These are phyloP conservation scores for Mrakia blollopis DNA, from an alignment of 768 basidiomycete genomes.

Conservation along the genomic window DNA sequence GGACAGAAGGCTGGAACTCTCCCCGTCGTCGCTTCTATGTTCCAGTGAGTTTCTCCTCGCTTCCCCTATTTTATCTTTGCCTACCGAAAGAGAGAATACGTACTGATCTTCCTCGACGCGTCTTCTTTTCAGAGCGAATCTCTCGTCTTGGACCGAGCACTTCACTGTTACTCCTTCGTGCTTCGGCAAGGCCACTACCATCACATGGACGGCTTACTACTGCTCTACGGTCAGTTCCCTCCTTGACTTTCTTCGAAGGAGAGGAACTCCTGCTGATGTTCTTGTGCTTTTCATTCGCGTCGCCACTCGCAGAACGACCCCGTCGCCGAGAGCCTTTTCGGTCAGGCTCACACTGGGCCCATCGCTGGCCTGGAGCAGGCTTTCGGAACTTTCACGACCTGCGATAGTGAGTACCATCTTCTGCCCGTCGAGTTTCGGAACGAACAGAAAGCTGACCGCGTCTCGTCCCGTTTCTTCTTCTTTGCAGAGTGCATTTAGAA, in stretches of 20 bases:
- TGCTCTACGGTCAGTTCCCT: slow-evolving; percentile 10
- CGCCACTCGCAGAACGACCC: background rate
- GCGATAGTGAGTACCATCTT: background rate
- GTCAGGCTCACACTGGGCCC: slow-evolving; percentile 23
- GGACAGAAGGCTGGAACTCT: slow-evolving; percentile 17
- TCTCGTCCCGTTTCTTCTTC: too few species aligned
- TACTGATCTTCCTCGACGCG: background rate
- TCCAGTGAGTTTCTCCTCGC: background rate
- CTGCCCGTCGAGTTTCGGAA: background rate
- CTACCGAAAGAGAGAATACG: too few species aligned
- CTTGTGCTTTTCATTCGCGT: background rate
- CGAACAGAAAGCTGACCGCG: too few species aligned
- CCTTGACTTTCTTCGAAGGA: too few species aligned
- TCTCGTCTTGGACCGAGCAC: slow-evolving; percentile 27
- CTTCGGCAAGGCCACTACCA: slow-evolving; percentile 13
- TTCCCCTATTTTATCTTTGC: background rate
- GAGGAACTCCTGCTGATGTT: background rate
- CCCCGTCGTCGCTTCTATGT: slow-evolving; percentile 21
- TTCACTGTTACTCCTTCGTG: slow-evolving; percentile 25
- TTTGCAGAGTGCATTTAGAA: too few species aligned
- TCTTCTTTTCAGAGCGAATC: slow-evolving; percentile 22
- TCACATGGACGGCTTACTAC: slow-evolving; percentile 16
- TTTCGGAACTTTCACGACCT: background rate
- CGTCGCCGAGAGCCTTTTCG: slow-evolving; percentile 19
- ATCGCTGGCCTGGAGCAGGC: slow-evolving; percentile 8